Base-by-base conservation (phyloP, 139 green algal species). In the Edaphochlamys debaryana region DNA sequence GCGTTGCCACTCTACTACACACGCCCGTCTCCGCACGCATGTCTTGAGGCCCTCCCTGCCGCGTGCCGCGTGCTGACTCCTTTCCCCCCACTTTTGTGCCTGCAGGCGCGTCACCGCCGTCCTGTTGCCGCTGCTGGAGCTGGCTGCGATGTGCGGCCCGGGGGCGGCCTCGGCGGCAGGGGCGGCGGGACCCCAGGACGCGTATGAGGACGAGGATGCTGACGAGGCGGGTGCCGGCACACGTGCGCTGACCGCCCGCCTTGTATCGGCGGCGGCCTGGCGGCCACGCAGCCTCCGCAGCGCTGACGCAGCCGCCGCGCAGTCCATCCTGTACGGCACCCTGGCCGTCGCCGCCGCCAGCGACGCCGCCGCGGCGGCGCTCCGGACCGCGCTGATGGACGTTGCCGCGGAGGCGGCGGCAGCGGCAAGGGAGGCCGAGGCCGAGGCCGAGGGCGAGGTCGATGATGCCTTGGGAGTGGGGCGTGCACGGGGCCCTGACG, bases 51-150 rank as follows among this genome's bases (percentile, higher is more conserved):
- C n/a, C n/a, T n/a, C n/a, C n/a, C n/a, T n/a, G n/a, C n/a, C n/a
- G n/a, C n/a, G n/a, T n/a, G n/a, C n/a, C n/a, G n/a, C n/a, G n/a
- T 63, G 54, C 54, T 7, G 19, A 4, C 20, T 17, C 54, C 54
- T 63, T 32, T 29, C 17, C 54, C 13, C 4, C 54, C 17, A 30
- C 8, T 22, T 17, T 63, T 17, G 4, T 54, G 48, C 48, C 60
- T 11, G 30, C 76, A 82, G 76, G 62, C 76, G 62, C 32, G 3
- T 66, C 22, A 9, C 32, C 23, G 8, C 34, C 8, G 34, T 52
- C 22, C 63, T 82, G 64, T 42, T 82, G 42, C 76, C 76, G 42
- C 32, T 82, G 32, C 63, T 82, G 62, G 76, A 82, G 45, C 11
- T 50, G 22, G 62, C 76, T 0, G 45, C 63, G 0, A 9, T 15